phyloP scores from a whole-genome alignment of 768 basidiomycete species.

The Lactarius trivialis region DNA sequence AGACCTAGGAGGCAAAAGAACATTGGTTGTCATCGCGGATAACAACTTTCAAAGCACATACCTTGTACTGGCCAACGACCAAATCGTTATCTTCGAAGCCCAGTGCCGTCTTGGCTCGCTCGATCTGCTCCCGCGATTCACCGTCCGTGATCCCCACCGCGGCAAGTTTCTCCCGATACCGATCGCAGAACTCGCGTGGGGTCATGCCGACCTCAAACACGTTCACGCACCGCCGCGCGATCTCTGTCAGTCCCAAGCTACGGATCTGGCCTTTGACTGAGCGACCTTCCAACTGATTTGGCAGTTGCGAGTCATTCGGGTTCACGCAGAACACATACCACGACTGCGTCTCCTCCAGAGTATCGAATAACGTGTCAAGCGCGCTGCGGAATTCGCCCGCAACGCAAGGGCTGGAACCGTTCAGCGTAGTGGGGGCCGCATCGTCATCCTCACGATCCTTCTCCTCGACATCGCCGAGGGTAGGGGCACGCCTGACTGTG shows the following conservation, averaged over 20 bases:
- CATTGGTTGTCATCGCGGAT: neutral
- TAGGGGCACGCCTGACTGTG: slow-evolving; percentile 57
- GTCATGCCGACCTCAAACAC: slow-evolving; percentile 83
- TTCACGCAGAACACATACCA: slow-evolving; percentile 93
- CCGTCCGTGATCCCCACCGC: slow-evolving; percentile 54
- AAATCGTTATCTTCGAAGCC: slow-evolving; percentile 63
- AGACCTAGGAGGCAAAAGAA: slow-evolving; percentile 51
- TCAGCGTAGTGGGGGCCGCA: slow-evolving; percentile 28
- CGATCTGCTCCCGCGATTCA: slow-evolving; percentile 50
- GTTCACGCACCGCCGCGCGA: slow-evolving; percentile 58
- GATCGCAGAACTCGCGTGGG: slow-evolving; percentile 75
- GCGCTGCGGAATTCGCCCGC: slow-evolving; percentile 85
- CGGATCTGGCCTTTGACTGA: slow-evolving; percentile 90
- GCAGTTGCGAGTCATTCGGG: slow-evolving; percentile 92
- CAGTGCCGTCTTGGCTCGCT: slow-evolving; percentile 50
- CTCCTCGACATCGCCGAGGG: slow-evolving; percentile 40
- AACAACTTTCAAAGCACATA: slow-evolving; percentile 30
- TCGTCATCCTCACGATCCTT: slow-evolving; percentile 42
- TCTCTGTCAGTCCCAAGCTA: slow-evolving; percentile 70
- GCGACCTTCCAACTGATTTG: slow-evolving; percentile 88
- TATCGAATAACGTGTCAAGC: slow-evolving; percentile 79
- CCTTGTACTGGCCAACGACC: slow-evolving; percentile 80
- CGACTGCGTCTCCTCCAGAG: slow-evolving; percentile 79
- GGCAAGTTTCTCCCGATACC: slow-evolving; percentile 67
- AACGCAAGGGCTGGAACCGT: slow-evolving; percentile 54